A percentile compares a stretch with the other conserved stretches of the same genome.
Conservation (phyloP, 306 rosid species). For the Lablab purpureus region DNA sequence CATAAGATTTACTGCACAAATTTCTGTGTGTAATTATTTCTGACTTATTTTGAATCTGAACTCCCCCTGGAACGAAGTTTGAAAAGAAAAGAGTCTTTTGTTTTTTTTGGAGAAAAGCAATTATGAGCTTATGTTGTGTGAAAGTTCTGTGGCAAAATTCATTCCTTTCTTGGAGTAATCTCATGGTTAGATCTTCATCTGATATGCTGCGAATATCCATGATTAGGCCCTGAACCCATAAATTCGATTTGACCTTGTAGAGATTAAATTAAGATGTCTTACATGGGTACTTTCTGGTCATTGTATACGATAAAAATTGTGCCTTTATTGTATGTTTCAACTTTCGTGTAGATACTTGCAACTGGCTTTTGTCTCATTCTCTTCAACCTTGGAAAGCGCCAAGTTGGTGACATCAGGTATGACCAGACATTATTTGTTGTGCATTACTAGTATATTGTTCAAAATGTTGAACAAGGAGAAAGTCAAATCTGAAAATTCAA, state of each 20-base stretch:
- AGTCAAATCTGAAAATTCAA: constrained; percentile 41
- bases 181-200: constrained; percentile 21
- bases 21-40: constrained; percentile 23
- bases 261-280: constrained; percentile 33
- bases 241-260: constrained; percentile 27
- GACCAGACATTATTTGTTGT: constrained; percentile 22
- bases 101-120: neutral
- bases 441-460: constrained; percentile 6
- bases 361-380: constrained; percentile 87
- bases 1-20: constrained; percentile 22
- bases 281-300: constrained; percentile 7
- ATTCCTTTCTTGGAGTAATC: constrained; percentile 15
- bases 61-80: neutral
- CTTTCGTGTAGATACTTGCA: constrained; percentile 70
- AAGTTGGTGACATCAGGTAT: constrained; percentile 93
- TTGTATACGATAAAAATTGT: constrained; percentile 15
- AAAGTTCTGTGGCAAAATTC: constrained; percentile 26
- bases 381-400: constrained; percentile 83
- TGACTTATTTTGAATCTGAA: constrained; percentile 20
- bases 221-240: neutral
- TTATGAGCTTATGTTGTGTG: neutral
- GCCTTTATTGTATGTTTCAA: constrained; percentile 29
- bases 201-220: constrained; percentile 9
- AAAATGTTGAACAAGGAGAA: constrained; percentile 19
- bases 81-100: neutral